A percentile compares a stretch with the other conserved stretches of the same genome.
Evolutionary conservation across 2,329 filamentous ascomycete species (phyloP).

Genomic region (Ambrosiella cleistominuta): DNA sequence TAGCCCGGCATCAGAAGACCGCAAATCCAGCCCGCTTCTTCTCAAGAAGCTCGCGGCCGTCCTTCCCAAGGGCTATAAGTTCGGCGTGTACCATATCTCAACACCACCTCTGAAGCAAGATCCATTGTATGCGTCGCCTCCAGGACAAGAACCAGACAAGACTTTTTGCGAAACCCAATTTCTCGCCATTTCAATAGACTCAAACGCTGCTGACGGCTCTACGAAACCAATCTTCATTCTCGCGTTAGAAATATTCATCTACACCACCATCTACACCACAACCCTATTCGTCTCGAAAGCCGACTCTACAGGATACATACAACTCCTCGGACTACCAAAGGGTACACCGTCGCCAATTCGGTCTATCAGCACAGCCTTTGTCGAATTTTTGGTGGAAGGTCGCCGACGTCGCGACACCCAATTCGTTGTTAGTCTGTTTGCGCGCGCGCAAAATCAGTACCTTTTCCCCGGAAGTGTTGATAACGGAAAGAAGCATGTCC

Average conservation of each 20-base stretch:
- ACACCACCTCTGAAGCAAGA: slow-evolving; percentile 60
- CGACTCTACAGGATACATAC: slow-evolving; percentile 80
- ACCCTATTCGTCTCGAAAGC: slow-evolving; percentile 94
- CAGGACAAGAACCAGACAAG: slow-evolving; percentile 50
- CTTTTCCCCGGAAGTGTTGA: slow-evolving; percentile 84
- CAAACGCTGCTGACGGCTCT: slow-evolving; percentile 12
- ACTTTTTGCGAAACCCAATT: slow-evolving; percentile 83
- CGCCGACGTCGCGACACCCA: slow-evolving; percentile 46
- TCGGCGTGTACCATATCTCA: slow-evolving; percentile 71
- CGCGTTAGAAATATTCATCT: slow-evolving; percentile 75
- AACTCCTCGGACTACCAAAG: slow-evolving; percentile 44
- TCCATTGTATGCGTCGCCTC: slow-evolving; percentile 64
- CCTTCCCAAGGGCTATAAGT: slow-evolving; percentile 36
- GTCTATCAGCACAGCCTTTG: slow-evolving; percentile 54
- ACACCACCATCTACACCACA: slow-evolving; percentile 61
- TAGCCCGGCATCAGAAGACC: slow-evolving; percentile 8
- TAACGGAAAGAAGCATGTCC: slow-evolving; percentile 69
- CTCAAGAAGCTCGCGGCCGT: slow-evolving; percentile 29
- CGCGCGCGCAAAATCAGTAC: slow-evolving; percentile 80
- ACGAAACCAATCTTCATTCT: slow-evolving; percentile 49
- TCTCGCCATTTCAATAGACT: slow-evolving; percentile 33
- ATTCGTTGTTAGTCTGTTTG: slow-evolving; percentile 76
- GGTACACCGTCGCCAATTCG: slow-evolving; percentile 56
- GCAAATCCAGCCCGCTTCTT: slow-evolving; percentile 12
- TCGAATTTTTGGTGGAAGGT: slow-evolving; percentile 54